A percentile compares a stretch with the other conserved stretches of the same genome.
Evolutionary conservation across 495 filamentous ascomycete species (phyloP).

Genomic region (Neurospora hispaniola): DNA sequence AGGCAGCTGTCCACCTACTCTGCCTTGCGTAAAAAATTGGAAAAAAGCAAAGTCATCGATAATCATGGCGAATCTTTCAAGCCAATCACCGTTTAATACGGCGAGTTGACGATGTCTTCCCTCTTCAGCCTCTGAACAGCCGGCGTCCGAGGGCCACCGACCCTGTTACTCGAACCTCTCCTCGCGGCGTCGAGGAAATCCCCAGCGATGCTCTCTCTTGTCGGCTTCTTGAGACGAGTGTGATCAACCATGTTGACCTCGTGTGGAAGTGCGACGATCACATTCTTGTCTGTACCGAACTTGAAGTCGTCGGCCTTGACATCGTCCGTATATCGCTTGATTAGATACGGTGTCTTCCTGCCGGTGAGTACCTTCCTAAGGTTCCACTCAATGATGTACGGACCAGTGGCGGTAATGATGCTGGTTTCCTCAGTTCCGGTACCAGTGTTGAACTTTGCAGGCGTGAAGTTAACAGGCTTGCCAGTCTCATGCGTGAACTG

Average conservation of each 20-base stretch:
- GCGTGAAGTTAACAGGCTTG: conserved; percentile 73
- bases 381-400: conserved; percentile 95
- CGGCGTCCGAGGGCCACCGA: conserved; percentile 23
- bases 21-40: background rate
- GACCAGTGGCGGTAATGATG: conserved; percentile 94
- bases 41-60: background rate
- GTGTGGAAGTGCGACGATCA: conserved; percentile 92
- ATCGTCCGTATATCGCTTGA: conserved; percentile 91
- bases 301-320: conserved; percentile 99
- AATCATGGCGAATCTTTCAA: background rate
- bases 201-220: conserved; percentile 74
- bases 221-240: conserved; percentile 73
- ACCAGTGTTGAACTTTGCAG: conserved; percentile 89
- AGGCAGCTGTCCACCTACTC: background rate
- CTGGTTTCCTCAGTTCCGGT: conserved; percentile 69
- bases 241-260: conserved; percentile 96
- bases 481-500: conserved; percentile 96
- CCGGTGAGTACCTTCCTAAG: conserved; percentile 75
- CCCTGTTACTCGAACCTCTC: conserved; percentile 35
- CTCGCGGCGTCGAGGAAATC: conserved; percentile 41
- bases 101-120: conserved; percentile 77
- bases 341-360: conserved; percentile 78
- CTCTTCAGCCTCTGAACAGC: conserved; percentile 47
- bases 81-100: conserved; percentile 43
- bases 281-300: conserved; percentile 91